phyloP scores from a whole-genome alignment of 805 yeast species.

The Saccharomycopsis oosterbeekiorum region DNA sequence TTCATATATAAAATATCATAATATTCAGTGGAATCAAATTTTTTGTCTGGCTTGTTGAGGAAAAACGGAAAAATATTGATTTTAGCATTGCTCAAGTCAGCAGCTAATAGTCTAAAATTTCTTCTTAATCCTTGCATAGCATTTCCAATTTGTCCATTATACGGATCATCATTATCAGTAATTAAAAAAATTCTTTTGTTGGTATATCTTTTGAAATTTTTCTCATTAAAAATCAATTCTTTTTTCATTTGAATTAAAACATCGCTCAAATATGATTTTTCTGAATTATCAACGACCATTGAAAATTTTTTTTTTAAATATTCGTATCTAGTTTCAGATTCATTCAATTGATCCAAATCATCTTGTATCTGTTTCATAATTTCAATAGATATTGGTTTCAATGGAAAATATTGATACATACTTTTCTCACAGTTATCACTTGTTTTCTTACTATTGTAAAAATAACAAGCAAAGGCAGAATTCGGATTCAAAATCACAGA shows the following conservation, averaged over 20 bases:
- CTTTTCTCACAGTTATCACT: constrained; percentile 31
- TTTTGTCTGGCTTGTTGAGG: constrained; percentile 26
- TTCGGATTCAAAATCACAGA: constrained; percentile 54
- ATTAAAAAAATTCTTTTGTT: constrained; percentile 56
- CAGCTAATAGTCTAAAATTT: constrained; percentile 45
- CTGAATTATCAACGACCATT: constrained; percentile 19
- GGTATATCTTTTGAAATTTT: constrained; percentile 36
- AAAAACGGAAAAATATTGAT: constrained; percentile 59
- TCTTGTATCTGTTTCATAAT: constrained; percentile 50
- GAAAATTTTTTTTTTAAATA: constrained; percentile 25
- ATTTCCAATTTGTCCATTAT: constrained; percentile 25
- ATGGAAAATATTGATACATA: constrained; percentile 39
- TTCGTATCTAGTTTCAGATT: neutral
- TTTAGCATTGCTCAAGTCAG: constrained; percentile 46
- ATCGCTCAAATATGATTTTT: constrained; percentile 28
- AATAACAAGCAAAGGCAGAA: constrained; percentile 67
- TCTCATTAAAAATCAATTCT: constrained; percentile 37
- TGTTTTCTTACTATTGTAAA: constrained; percentile 40
- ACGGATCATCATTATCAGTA: constrained; percentile 69
- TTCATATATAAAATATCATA: constrained; percentile 38
- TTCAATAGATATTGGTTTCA: constrained; percentile 44
- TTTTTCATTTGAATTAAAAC: constrained; percentile 45
- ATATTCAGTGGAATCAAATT: constrained; percentile 41
- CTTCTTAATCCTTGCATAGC: constrained; percentile 26
- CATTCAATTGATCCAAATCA: constrained; percentile 29